Base-by-base conservation (phyloP, 2,329 filamentous ascomycete species). In the Aspergillus intermedius region DNA sequence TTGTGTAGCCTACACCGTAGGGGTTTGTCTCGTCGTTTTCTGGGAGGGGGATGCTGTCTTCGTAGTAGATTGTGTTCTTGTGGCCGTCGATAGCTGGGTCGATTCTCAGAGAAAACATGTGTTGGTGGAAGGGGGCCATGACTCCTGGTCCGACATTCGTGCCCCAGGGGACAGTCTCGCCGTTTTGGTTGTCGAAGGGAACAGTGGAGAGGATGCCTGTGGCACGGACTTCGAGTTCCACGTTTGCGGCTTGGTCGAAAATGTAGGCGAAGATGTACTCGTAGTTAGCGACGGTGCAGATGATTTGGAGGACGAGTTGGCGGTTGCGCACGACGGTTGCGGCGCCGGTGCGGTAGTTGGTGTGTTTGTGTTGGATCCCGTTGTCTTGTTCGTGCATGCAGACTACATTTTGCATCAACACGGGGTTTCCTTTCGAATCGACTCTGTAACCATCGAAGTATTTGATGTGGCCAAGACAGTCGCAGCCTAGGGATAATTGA, bases 241-340 rank as follows among this genome's bases (percentile, higher is more conserved):
- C 61, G 58, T 84, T 82, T 48, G 81, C 84, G 2, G 83, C 83
- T 62, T 87, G 84, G 63, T 86, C 84, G 70, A 87, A 86, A 46
- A 83, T 79, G 67, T 83, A 87, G 2, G 83, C 82, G 34, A 87
- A 75, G 56, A 87, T 85, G 61, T 87, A 87, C 60, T 87, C 84
- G 66, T 87, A 87, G 67, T 87, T 87, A 9, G 81, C 76, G 4
- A 87, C 81, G 0, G 83, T 87, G 67, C 85, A 84, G 63, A 87
- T 87, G 58, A 78, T 80, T 61, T 87, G 84, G 5, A 87, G 62
- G 1, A 87, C 82, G 3, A 87, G 68, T 61, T 87, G 82, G 22
- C 84, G 75, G 53, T 79, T 81, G 17, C 84, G 77, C 15, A 79
- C 77, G 4, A 86, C 75, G 0, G 80, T 82, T 2, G 83, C 82